These are phyloP conservation scores for Bisporella sp. DNA, from an alignment of 2,329 filamentous ascomycete genomes.

Conservation along the genomic window DNA sequence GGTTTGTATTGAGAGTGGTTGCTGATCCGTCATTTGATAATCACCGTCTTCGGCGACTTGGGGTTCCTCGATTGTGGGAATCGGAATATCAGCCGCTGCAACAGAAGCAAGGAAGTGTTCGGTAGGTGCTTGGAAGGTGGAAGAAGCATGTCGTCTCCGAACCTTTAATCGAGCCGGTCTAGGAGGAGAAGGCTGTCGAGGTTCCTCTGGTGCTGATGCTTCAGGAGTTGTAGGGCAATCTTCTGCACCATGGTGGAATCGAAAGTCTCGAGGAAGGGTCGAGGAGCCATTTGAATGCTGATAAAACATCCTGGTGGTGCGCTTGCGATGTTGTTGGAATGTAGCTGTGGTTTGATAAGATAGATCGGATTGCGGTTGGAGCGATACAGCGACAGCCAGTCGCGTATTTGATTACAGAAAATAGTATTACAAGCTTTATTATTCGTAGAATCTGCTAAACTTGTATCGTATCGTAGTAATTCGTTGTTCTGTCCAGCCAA, in stretches of 20 bases:
- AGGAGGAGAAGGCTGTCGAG: slow-evolving; percentile 22
- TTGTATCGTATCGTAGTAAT: background rate
- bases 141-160: slow-evolving; percentile 22
- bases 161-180: slow-evolving; percentile 23
- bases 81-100: slow-evolving; percentile 55
- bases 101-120: slow-evolving; percentile 62
- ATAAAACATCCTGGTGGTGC: slow-evolving; percentile 15
- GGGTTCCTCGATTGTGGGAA: slow-evolving; percentile 57
- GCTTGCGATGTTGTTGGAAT: slow-evolving; percentile 12
- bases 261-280: slow-evolving; percentile 26
- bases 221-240: slow-evolving; percentile 23
- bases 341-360: slow-evolving; percentile 4
- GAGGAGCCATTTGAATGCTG: slow-evolving; percentile 22
- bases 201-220: slow-evolving; percentile 13
- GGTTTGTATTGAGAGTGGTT: slow-evolving; percentile 8
- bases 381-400: background rate
- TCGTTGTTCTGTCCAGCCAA: background rate
- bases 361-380: background rate
- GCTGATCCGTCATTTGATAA: slow-evolving; percentile 19
- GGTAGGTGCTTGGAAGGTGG: slow-evolving; percentile 44
- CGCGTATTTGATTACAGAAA: background rate
- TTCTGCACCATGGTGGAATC: slow-evolving; percentile 19
- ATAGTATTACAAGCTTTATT: background rate
- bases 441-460: background rate
- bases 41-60: slow-evolving; percentile 19